A percentile compares a stretch with the other conserved stretches of the same genome.
These are phyloP conservation scores for Aurantiochytrium sp. DNA, from an alignment of 108 stramenopile species.

Conservation along the genomic window DNA sequence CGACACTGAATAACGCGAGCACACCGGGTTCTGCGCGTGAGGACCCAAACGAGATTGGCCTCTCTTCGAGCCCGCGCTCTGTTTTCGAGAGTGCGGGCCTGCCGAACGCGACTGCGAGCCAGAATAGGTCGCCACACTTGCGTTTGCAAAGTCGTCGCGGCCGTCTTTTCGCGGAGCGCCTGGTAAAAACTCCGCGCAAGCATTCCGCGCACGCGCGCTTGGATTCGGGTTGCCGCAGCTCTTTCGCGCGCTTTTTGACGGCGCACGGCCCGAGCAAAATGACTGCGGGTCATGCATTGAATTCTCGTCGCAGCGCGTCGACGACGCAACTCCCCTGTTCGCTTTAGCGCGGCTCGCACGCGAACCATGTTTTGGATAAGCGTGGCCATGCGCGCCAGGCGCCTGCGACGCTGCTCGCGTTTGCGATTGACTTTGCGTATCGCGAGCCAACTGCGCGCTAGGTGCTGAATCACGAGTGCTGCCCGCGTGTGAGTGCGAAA, in stretches of 20 bases:
- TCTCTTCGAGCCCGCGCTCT: not conserved
- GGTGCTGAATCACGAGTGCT: not conserved
- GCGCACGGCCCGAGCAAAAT: not conserved
- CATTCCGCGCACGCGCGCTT: not conserved
- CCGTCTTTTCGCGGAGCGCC: not conserved
- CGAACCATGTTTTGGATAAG: not conserved
- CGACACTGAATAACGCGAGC: not conserved
- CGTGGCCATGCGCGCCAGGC: not conserved
- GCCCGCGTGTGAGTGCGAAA: not conserved
- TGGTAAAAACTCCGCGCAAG: not conserved
- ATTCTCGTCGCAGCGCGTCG: not conserved
- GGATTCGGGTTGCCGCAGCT: not conserved
- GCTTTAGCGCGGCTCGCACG: not conserved
- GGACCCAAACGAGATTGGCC: not conserved
- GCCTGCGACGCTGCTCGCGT: not conserved
- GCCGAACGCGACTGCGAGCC: not conserved
- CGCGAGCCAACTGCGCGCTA: not conserved
- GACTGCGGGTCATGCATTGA: not conserved
- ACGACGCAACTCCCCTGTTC: not conserved
- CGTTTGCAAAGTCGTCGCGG: not conserved
- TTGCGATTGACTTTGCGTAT: not conserved
- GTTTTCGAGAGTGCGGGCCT: not conserved
- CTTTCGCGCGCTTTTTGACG: not conserved
- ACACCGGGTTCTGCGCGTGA: not conserved
- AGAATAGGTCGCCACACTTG: not conserved